Evolutionary conservation across 1,284 basidiomycete species (phyloP).

Genomic region (Tilletia indica): DNA sequence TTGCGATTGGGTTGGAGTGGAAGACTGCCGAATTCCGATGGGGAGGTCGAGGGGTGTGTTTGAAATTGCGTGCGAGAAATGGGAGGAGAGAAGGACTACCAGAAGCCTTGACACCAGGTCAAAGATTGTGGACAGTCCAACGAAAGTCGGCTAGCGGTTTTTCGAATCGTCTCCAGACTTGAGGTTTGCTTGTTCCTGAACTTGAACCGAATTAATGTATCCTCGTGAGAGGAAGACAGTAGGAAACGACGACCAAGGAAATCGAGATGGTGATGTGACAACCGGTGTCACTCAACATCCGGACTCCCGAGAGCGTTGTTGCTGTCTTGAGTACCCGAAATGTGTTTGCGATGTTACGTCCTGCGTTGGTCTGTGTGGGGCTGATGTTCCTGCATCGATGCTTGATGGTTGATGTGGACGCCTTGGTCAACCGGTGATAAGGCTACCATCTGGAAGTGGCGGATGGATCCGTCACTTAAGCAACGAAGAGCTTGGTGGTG

Average conservation of each 20-base stretch:
- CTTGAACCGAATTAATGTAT: not conserved
- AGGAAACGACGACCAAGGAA: too few species aligned
- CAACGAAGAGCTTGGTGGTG: not conserved
- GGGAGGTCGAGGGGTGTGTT: not conserved
- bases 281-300: not conserved
- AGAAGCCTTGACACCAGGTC: not conserved
- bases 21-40: not conserved
- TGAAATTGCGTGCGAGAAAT: not conserved
- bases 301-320: not conserved
- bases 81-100: not conserved
- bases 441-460: not conserved
- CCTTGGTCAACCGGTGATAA: not conserved
- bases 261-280: not conserved
- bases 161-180: not conserved
- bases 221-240: constrained; percentile 6
- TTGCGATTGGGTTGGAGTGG: not conserved
- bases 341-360: not conserved
- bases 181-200: not conserved
- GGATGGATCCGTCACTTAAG: not conserved
- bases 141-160: not conserved
- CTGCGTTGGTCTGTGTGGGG: not conserved
- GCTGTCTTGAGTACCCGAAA: not conserved
- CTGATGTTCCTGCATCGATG: not conserved
- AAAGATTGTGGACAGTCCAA: not conserved
- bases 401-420: too few species aligned